Evolutionary conservation across 305 asterid species (phyloP), one percentile per base, ranked within the genome.

Genomic region (Fraxinus sp.): DNA sequence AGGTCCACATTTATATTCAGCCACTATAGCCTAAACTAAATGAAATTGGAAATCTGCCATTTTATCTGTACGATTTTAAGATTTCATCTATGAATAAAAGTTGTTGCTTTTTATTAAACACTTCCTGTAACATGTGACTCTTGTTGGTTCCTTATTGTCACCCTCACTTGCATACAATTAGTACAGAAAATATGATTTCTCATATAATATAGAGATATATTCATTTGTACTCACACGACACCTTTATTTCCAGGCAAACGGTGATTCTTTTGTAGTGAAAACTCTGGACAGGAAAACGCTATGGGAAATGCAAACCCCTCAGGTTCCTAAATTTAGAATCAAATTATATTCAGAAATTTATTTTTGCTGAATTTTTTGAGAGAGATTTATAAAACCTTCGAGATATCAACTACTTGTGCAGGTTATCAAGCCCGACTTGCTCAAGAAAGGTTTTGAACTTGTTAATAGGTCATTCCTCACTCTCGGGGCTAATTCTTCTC

Each of bases 261-360:
- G 88, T 68, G 94, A 94, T 55, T 92, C 92, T n/a, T 96, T 92
- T 77, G 99, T 96, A 79, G 96, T 93, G 66, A 93, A 82, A 85
- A 96, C 99, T 80, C 90, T 96, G 75, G 97, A 96, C 89, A 87
- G 33, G 72, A 93, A 91, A 88, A 94, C 97, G 0, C 94, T 96
- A 18, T 96, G 99, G 99, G 99, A 96, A 89, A 96, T 96, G 99
- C 99, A 96, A 84, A 96, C 99, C 39, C 99, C 99, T 24, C 99
- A 96, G 98, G 99, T 96, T 81, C 83, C 74, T 64, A 75, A 46
- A 32, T 83, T 13, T 76, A 49, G 75, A 66, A 73, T 28, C 16
- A 52, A 11, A 32, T 46, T 36, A 39, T 33, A 70, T 82, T 20
- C 68, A 66, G 76, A 75, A 24, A 28, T 73, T 26, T 62, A 49